These are phyloP conservation scores for Cyberlindnera mrakii DNA, from an alignment of 805 yeast genomes.

Conservation along the genomic window DNA sequence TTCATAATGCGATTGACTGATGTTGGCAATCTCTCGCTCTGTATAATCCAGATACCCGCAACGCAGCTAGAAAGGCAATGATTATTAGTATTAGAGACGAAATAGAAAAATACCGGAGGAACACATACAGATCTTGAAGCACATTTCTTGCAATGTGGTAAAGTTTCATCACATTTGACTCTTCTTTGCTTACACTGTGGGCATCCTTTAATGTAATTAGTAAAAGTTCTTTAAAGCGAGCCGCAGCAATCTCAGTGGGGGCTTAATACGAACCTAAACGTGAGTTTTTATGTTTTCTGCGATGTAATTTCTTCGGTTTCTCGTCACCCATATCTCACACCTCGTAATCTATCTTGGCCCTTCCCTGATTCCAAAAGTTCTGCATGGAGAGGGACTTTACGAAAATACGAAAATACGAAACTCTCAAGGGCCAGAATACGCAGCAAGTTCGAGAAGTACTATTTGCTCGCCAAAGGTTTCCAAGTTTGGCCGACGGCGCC, in stretches of 20 bases:
- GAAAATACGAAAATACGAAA: no score
- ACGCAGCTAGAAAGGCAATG: not conserved
- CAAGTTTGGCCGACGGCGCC: no score
- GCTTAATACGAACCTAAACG: constrained; percentile 12
- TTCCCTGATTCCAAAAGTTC: no score
- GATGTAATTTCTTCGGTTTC: constrained; percentile 9
- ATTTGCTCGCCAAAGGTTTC: not conserved
- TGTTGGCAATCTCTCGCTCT: constrained; percentile 7
- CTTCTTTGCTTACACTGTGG: constrained; percentile 55
- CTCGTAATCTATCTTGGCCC: no score
- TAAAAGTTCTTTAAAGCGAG: not conserved
- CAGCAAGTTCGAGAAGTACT: no score
- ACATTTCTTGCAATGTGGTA: constrained; percentile 53
- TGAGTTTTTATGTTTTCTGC: constrained; percentile 60
- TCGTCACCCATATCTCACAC: not conserved
- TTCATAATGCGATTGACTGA: constrained; percentile 10
- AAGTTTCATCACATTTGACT: constrained; percentile 56
- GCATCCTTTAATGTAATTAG: constrained; percentile 42
- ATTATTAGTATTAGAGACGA: not conserved
- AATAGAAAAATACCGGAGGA: not conserved
- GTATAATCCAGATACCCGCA: constrained; percentile 17
- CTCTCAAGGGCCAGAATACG: no score
- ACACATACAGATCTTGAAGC: constrained; percentile 11
- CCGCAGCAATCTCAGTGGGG: no score
- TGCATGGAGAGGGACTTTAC: no score